Evolutionary conservation across 163 green algal genomes (phyloP).

Genomic region (Coccomyxa subellipsoidea): DNA sequence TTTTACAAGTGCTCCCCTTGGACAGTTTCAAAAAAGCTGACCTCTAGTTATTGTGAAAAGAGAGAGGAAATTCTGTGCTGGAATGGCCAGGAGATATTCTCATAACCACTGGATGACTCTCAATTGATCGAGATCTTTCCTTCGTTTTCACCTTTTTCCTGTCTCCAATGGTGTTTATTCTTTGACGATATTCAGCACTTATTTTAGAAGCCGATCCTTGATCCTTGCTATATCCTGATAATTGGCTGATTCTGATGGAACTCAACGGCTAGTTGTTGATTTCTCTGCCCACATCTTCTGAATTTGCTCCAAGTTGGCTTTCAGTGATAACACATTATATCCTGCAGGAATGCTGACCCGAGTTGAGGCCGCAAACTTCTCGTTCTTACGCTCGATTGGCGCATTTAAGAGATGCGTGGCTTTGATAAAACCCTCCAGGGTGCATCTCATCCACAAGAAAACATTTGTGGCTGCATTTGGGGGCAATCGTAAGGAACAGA

Average conservation of each 20-base stretch:
- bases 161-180: too few species aligned
- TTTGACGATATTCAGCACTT: too few species aligned
- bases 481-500: neutral
- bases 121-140: too few species aligned
- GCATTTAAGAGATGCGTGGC: neutral
- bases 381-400: neutral
- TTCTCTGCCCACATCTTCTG: neutral
- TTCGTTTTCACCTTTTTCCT: too few species aligned
- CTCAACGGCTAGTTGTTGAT: neutral
- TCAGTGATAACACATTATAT: too few species aligned
- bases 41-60: too few species aligned
- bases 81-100: too few species aligned
- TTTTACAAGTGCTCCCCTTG: neutral
- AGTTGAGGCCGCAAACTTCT: neutral
- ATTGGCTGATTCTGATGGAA: neutral
- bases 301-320: too few species aligned
- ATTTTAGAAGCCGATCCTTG: too few species aligned
- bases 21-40: too few species aligned
- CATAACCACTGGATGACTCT: neutral
- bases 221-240: too few species aligned
- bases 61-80: too few species aligned
- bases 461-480: neutral
- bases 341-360: neutral
- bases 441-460: neutral
- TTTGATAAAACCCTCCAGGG: neutral